Conservation (phyloP, 163 green algal genomes). For the Prototheca wickerhamii region DNA sequence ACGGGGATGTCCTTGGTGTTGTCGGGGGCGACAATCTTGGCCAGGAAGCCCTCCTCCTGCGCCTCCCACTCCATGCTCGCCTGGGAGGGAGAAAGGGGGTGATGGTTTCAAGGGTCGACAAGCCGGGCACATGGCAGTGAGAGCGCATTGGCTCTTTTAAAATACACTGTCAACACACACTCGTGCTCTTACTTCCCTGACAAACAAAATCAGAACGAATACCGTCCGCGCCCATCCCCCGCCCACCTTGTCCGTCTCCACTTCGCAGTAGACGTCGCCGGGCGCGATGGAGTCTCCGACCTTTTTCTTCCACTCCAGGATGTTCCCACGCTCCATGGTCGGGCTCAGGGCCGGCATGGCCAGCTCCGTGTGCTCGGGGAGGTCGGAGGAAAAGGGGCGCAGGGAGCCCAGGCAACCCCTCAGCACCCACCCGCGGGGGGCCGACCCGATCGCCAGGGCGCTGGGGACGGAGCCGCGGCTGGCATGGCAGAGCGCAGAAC, state of each 20-base stretch:
- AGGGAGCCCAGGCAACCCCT: not conserved
- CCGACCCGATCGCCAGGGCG: not conserved
- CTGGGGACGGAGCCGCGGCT: not conserved
- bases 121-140: not conserved
- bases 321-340: constrained; percentile 67
- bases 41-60: constrained; percentile 84
- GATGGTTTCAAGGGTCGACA: too few relatives aligned
- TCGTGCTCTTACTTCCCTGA: too few relatives aligned
- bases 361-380: constrained; percentile 35
- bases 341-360: constrained; percentile 50
- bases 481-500: too few relatives aligned
- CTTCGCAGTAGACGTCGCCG: constrained; percentile 76
- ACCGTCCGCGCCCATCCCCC: constrained; percentile 61
- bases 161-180: too few relatives aligned
- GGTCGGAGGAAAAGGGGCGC: not conserved
- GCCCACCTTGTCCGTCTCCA: constrained; percentile 90
- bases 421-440: too few relatives aligned
- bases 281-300: constrained; percentile 61
- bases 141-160: too few relatives aligned
- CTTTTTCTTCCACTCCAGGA: constrained; percentile 68
- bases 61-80: constrained; percentile 87
- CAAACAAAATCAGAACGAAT: constrained; percentile 10
- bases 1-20: constrained; percentile 62
- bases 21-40: constrained; percentile 76
- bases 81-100: constrained; percentile 1